Percentiles rank a stretch among this genome's conserved stretches.
Conservation (phyloP, 2,329 filamentous ascomycete genomes). For the Colletotrichum neosansevieriae region DNA sequence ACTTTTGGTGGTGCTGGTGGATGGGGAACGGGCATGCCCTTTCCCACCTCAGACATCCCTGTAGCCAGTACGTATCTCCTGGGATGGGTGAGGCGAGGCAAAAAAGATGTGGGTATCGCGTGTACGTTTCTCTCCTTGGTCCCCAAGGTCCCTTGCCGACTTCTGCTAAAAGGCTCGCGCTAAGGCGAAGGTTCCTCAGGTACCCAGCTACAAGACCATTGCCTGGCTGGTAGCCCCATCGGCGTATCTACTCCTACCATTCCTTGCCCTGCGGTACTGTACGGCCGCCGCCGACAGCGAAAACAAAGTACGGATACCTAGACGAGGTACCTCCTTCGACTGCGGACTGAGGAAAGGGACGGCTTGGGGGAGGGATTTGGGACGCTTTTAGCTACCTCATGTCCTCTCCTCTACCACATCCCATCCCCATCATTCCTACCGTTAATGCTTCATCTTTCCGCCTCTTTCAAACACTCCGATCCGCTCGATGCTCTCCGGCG, state of each 20-base stretch:
- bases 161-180: conserved; percentile 1
- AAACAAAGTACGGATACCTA: conserved; percentile 11
- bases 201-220: conserved; percentile 9
- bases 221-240: conserved; percentile 7
- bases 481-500: conserved; percentile 5
- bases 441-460: conserved; percentile 32
- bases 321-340: conserved; percentile 4
- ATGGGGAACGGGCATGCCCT: conserved; percentile 15
- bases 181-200: conserved; percentile 19
- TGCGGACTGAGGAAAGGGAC: not conserved
- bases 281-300: conserved; percentile 15
- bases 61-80: not conserved
- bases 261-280: conserved; percentile 14
- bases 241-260: conserved; percentile 4
- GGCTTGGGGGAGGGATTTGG: not conserved
- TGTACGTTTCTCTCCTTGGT: not conserved
- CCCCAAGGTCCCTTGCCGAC: not conserved
- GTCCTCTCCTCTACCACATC: conserved; percentile 29
- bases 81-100: conserved; percentile 9
- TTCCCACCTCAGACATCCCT: not conserved
- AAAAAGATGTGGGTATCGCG: not conserved
- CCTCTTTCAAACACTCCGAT: conserved; percentile 12
- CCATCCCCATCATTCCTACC: conserved; percentile 32
- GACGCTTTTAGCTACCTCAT: conserved; percentile 36
- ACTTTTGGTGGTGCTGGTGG: conserved; percentile 5